Evolutionary conservation across 163 green algal genomes (phyloP), one percentile per base, ranked within the genome.

Genomic region (Coccomyxa subellipsoidea): DNA sequence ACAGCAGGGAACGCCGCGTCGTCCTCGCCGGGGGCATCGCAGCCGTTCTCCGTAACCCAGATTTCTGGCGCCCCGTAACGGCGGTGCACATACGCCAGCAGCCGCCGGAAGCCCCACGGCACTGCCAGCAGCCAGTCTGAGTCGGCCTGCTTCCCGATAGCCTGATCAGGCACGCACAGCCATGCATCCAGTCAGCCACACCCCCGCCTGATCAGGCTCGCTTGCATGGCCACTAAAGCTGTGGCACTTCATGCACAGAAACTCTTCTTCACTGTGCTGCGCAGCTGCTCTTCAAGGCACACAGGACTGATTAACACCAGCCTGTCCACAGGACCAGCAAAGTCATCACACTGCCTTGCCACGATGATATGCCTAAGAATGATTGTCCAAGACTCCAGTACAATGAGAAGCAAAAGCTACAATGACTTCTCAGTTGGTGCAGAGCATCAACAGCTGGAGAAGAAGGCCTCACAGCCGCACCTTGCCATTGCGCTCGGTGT

Each of bases 31-130:
- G 89, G 87, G 31, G 84, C 85, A 35, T 81, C 82, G 25, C 85
- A 81, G 38, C 90, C 90, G 53, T 93, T 94, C 69, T 94, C 90
- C 0, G 89, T 90, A 27, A 94, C 79, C 54, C 85, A 83, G 70
- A 94, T 7, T 15, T 79, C 37, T 39, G 72, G 25, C 35, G 72
- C n/a, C 8, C 25, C 78, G 79, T 53, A 92, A 31, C 81, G 53
- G 80, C 39, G 88, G 39, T 86, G 36, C 2, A 91, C 84, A 82
- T 90, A 93, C 36, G 32, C 38, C 53, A 94, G 79, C 81, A 94
- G 83, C 40, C 86, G 86, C 15, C 80, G 77, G 34, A 94, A 78
- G 4, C 86, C 89, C 88, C 87, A 92, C 4, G 90, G 90, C 34
- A 91, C 89, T 18, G 90, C 83, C 69, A 82, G 84, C 18, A 92